Base-by-base conservation (phyloP, 345 rosid genomes). In the Syzygium aromaticum region DNA sequence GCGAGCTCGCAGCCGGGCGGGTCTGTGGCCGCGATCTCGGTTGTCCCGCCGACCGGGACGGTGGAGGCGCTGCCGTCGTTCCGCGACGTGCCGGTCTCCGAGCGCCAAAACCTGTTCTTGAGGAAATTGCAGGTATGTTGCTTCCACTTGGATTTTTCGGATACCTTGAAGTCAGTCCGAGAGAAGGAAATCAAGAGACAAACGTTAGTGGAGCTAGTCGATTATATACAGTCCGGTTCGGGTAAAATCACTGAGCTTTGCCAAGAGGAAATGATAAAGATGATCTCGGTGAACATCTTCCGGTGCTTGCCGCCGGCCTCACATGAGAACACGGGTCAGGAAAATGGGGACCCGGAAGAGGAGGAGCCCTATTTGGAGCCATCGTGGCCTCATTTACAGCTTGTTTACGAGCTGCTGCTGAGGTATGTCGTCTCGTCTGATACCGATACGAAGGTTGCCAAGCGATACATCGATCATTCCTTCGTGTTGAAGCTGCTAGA, bases 141-240 rank as follows among this genome's bases (percentile, higher is more conserved):
- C 86, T 90, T 92, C 86, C 89, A 82, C 57, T 91, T 92, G 43
- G 95, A 94, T 85, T 94, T 92, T 43, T 83, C 64, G 51, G 92
- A 93, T 77, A 84, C 90, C 0, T 11, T 89, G 77, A 89, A 88
- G 84, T 73, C 88, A 4, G 87, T 82, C 3, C 87, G 93, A 1
- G 95, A 92, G 86, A 94, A 93, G 88, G 95, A 94, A 87, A 93
- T 93, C 52, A 94, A 94, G 86, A 54, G 92, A 82, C 91, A 90
- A 84, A 89, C 92, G 13, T 90, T 94, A 73, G 52, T 91, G 89
- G 95, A 94, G 88, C 90, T 94, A 46, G 94, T 94, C 61, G 94
- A 94, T 84, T 92, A 87, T 84, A 90, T 94, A 56, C 95, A 94
- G 83, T 91, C 94, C 0, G 94, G 93, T 49, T 93, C 94, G 14